Conservation (phyloP, 2,329 filamentous ascomycete species). For the Fusarium coffeatum region DNA sequence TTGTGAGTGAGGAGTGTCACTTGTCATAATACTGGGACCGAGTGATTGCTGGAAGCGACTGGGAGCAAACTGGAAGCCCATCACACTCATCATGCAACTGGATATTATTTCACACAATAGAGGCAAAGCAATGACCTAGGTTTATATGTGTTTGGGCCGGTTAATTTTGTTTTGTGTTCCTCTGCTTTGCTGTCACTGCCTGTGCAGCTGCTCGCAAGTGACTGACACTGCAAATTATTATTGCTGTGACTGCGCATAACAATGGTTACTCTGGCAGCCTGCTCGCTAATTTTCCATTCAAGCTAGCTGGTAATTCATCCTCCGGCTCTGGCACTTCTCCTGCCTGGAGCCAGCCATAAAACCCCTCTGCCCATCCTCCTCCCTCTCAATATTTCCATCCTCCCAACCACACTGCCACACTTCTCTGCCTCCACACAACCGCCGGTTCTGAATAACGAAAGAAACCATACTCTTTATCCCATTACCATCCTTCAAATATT, state of each 20-base stretch:
- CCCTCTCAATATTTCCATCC: conserved; percentile 18
- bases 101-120: neutral
- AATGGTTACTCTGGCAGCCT: neutral
- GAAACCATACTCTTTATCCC: neutral
- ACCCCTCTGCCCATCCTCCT: neutral
- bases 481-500: neutral
- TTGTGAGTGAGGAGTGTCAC: conserved; percentile 5
- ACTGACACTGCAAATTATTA: conserved; percentile 15
- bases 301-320: neutral
- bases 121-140: neutral
- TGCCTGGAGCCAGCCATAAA: conserved; percentile 1
- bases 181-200: neutral
- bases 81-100: neutral
- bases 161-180: neutral
- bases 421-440: neutral
- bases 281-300: neutral
- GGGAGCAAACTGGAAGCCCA: neutral
- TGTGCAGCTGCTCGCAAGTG: neutral
- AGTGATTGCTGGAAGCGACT: neutral
- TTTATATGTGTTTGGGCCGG: neutral
- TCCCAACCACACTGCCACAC: conserved; percentile 7
- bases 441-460: neutral
- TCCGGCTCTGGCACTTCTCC: neutral
- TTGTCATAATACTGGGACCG: neutral
- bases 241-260: neutral